Percentiles rank a stretch among this genome's conserved stretches.
phyloP scores from a whole-genome alignment of 2,329 filamentous ascomycete species.

The Cytospora schulzeri region DNA sequence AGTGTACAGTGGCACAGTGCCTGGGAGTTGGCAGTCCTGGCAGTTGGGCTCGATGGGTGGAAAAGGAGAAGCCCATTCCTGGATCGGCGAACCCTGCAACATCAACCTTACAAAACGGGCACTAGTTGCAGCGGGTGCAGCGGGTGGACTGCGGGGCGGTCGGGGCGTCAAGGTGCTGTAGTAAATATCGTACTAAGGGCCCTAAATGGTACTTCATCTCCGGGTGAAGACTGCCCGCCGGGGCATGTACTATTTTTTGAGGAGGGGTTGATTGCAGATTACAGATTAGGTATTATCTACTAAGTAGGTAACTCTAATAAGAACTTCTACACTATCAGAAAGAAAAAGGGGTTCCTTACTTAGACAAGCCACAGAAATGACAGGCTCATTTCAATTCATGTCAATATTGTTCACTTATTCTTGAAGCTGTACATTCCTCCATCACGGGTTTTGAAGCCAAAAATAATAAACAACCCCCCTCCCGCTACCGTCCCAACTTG shows the following conservation, averaged over 20 bases:
- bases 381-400: not conserved
- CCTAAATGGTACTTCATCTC: not conserved
- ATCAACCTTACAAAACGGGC: not conserved
- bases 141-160: not conserved
- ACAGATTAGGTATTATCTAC: not conserved
- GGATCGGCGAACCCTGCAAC: not conserved
- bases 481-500: not conserved
- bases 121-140: not conserved
- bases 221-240: not conserved
- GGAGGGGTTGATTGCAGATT: not conserved
- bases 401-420: not conserved
- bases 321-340: not conserved
- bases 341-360: not conserved
- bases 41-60: not conserved
- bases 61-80: conserved; percentile 1
- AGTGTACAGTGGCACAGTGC: not conserved
- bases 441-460: conserved; percentile 1
- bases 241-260: not conserved
- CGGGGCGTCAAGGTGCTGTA: not conserved
- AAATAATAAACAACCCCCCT: not conserved
- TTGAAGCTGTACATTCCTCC: not conserved
- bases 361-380: no score
- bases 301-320: not conserved
- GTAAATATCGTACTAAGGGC: not conserved
- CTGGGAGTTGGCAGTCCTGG: not conserved